Evolutionary conservation across 805 yeast species (phyloP), one percentile per base, ranked within the genome.

Genomic region (Yarrowia sp.): DNA sequence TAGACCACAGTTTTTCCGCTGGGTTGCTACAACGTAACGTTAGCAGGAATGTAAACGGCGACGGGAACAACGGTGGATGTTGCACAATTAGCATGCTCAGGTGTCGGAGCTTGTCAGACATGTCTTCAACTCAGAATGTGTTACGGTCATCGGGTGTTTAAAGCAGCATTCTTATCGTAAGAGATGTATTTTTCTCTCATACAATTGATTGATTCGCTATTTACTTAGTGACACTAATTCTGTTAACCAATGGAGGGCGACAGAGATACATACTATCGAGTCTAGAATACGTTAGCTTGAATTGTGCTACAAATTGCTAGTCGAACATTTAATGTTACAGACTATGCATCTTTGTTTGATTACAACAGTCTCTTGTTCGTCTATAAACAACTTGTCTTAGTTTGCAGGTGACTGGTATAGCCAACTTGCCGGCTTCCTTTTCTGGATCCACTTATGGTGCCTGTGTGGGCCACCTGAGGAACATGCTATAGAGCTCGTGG

Each of bases 1-100:
- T 21, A 19, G 54, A 38, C 38, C 38, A 32, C 38, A 48, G 38
- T 32, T 48, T 12, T 48, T 48, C 54, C 54, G 54, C 3, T 40
- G 19, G 54, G 38, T 48, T 48, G 54, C 54, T 48, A 48, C 30
- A 48, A 28, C 32, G 54, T 48, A 48, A 48, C 54, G 38, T 32
- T 30, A 32, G 21, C 51, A 19, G 54, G 28, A 48, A 48, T 48
- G 54, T 38, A 48, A 48, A 48, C 24, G 35, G 24, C 14, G 54
- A 48, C 38, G 54, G 54, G 54, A 48, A 48, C 54, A 48, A 48
- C 38, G 54, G 54, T 46, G 24, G 26, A 19, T 17, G 32, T n/a
- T 8, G 12, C 6, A 16, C 14, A 49, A 49, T 19, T 12, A 14
- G 36, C 30, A 35, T n/a, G 40, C 8, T 5, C 6, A 5, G 6